Evolutionary conservation across 768 basidiomycete species (phyloP).

Genomic region (Serendipita sp.): DNA sequence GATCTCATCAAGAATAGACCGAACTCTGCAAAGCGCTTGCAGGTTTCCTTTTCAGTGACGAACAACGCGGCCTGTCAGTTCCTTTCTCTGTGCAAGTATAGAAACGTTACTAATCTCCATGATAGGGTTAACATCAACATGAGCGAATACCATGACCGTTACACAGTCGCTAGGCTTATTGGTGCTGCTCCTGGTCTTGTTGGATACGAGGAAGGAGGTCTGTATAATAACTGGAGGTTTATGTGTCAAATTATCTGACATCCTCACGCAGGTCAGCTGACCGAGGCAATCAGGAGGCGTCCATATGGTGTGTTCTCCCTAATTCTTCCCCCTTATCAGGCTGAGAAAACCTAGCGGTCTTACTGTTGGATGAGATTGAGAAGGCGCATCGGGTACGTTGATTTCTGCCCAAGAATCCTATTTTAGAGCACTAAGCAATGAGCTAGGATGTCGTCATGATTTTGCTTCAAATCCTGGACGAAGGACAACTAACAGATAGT

Average conservation of each 20-base stretch:
- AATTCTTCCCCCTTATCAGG: not conserved
- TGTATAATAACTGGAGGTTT: not conserved
- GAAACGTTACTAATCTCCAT: not conserved
- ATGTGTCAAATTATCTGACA: not conserved
- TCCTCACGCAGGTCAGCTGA: constrained; percentile 35
- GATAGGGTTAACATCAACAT: constrained; percentile 79
- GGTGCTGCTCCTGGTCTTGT: constrained; percentile 91
- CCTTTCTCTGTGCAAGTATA: not conserved
- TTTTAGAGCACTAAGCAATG: not conserved
- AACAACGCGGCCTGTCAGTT: constrained; percentile 65
- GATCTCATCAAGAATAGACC: constrained; percentile 36
- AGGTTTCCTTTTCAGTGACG: constrained; percentile 78
- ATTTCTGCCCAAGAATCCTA: not conserved
- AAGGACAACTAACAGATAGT: constrained; percentile 78
- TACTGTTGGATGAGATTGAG: constrained; percentile 51
- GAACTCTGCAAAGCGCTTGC: constrained; percentile 83
- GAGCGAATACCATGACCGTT: constrained; percentile 91
- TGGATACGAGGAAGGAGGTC: constrained; percentile 56
- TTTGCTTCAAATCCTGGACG: constrained; percentile 79
- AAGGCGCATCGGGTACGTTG: constrained; percentile 61
- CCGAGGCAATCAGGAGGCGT: constrained; percentile 46
- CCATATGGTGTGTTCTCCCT: constrained; percentile 33
- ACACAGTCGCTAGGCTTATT: constrained; percentile 79
- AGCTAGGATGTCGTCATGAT: constrained; percentile 72
- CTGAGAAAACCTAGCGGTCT: constrained; percentile 30